Conservation (phyloP, 352 stramenopile species). For the Peronospora farinosa region DNA sequence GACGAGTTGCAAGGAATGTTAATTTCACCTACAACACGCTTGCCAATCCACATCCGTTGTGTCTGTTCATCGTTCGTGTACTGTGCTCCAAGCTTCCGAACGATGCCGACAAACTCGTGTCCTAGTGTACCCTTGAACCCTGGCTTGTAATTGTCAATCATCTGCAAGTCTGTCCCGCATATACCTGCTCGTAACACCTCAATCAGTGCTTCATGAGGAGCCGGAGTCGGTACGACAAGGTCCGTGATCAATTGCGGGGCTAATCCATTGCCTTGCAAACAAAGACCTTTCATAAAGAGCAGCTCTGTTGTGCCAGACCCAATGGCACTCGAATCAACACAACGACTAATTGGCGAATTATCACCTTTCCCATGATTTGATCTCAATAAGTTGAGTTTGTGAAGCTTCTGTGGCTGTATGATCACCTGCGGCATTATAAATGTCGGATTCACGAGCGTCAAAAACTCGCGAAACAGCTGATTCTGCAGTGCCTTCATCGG, state of each 20-base stretch:
- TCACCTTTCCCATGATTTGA: slow-evolving; percentile 21
- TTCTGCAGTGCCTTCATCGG: slow-evolving; percentile 39
- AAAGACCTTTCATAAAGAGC: slow-evolving; percentile 45
- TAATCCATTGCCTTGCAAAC: slow-evolving; percentile 33
- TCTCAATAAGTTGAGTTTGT: slow-evolving; percentile 17
- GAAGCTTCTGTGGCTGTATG: slow-evolving; percentile 27
- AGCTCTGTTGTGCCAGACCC: slow-evolving; percentile 10
- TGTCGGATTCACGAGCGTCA: slow-evolving; percentile 32
- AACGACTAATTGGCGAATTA: slow-evolving; percentile 16
- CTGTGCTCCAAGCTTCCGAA: slow-evolving; percentile 48
- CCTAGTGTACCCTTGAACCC: slow-evolving; percentile 65
- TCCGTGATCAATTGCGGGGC: slow-evolving; percentile 29
- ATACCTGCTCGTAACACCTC: slow-evolving; percentile 59
- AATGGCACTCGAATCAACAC: slow-evolving; percentile 12
- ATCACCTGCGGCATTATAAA: slow-evolving; percentile 38
- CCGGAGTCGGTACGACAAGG: slow-evolving; percentile 34
- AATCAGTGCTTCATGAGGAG: slow-evolving; percentile 43
- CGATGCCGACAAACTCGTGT: slow-evolving; percentile 88
- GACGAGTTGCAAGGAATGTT: slow-evolving; percentile 77
- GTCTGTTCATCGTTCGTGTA: slow-evolving; percentile 17
- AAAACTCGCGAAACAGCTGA: slow-evolving; percentile 32
- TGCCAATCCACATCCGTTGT: slow-evolving; percentile 41
- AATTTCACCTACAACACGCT: slow-evolving; percentile 89
- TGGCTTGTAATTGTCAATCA: slow-evolving; percentile 70
- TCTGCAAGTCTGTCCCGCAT: slow-evolving; percentile 68